These are phyloP conservation scores for Friedmanniomyces endolithicus DNA, from an alignment of 495 filamentous ascomycete species.

Conservation along the genomic window DNA sequence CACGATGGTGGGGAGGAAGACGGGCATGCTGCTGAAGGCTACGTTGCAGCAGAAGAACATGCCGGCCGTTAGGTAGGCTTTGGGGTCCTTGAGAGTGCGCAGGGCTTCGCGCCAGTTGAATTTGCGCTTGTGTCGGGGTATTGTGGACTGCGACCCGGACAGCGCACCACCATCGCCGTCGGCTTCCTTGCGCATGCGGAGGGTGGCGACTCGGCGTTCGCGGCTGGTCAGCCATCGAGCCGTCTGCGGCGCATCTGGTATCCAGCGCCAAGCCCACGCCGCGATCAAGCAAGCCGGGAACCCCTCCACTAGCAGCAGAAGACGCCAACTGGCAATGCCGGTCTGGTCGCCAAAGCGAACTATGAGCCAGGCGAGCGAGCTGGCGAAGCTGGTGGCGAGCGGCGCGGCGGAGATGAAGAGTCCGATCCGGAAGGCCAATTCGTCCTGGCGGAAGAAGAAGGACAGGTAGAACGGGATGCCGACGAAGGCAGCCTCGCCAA, in stretches of 20 bases:
- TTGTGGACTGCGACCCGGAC: background rate
- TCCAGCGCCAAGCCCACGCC: constrained; percentile 40
- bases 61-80: constrained; percentile 55
- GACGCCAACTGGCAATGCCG: constrained; percentile 47
- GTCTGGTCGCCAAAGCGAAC: constrained; percentile 33
- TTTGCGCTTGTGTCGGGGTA: constrained; percentile 11
- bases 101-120: constrained; percentile 43
- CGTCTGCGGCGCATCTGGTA: constrained; percentile 43
- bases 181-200: constrained; percentile 37
- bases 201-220: constrained; percentile 36
- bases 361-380: constrained; percentile 48
- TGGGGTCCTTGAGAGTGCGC: constrained; percentile 47
- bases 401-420: constrained; percentile 53
- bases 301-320: constrained; percentile 49
- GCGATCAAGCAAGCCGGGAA: constrained; percentile 49
- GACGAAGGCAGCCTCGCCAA: constrained; percentile 51
- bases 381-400: constrained; percentile 56
- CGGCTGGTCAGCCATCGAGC: constrained; percentile 39
- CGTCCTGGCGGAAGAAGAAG: constrained; percentile 47
- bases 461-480: constrained; percentile 53
- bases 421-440: constrained; percentile 49
- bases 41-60: constrained; percentile 34
- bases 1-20: constrained; percentile 32
- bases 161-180: constrained; percentile 10
- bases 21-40: constrained; percentile 29